Evolutionary conservation across 1,139 yeast species (phyloP), one percentile per base, ranked within the genome.

Genomic region (Hyphopichia khmerensis): DNA sequence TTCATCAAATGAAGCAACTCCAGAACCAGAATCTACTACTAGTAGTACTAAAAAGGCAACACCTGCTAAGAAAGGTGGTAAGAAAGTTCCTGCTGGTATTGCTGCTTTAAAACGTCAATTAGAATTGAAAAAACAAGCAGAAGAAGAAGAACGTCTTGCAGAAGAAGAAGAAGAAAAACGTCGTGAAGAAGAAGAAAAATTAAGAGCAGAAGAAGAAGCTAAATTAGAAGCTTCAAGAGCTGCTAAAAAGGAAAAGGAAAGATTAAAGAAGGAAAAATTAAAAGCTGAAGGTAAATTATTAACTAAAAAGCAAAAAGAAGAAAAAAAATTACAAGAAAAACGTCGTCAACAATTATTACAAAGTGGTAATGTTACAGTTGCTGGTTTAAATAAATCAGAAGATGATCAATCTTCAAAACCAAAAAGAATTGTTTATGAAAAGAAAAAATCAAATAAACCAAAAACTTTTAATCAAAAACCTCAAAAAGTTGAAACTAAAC

Each of bases 291-390:
- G 99, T 58, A 93, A 86, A 56, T 77, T 80, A 44, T 67, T 87
- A 61, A 87, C 97, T 46, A 93, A 88, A 72, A 93, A 91, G 63
- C 99, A 93, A 72, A 89, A 87, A 67, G 97, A 91, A 66, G 96
- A 90, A 62, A 87, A 87, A 72, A 87, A 84, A 45, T 67, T 84
- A 38, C 82, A 84, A 58, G 98, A 93, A 60, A 86, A 87, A 62
- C 88, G 98, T 71, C 87, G 96, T 65, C 85, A 87, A 53, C 93
- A 86, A 55, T 75, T 93, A 52, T 75, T 93, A 51, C 85, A 84
- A 45, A 72, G 89, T 26, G 87, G 91, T 50, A 82, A 82, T 56
- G 79, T 89, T 41, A 69, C 72, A 40, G 89, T 91, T 52, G 87
- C 89, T 34, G 98, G 93, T 46, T 77, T 90, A 50, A 57, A 63